Evolutionary conservation across 176 grass and related monocot genomes (phyloP).

Genomic region (Cocos nucifera): DNA sequence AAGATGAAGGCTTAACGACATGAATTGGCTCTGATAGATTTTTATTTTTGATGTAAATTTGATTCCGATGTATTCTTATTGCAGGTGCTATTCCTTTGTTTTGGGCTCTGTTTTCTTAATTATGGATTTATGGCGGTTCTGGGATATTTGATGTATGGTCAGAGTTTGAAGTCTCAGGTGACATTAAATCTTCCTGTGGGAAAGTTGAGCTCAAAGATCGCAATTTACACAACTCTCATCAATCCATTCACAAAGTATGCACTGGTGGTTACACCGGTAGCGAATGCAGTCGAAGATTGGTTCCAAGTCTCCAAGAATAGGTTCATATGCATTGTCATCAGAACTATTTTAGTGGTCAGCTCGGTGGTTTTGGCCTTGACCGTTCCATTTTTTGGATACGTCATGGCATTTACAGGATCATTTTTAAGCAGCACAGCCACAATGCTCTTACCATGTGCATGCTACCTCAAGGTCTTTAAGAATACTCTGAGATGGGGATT

Average conservation of each 20-base stretch:
- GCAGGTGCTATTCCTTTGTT: constrained; percentile 61
- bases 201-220: constrained; percentile 40
- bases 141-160: constrained; percentile 82
- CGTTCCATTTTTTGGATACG: constrained; percentile 55
- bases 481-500: constrained; percentile 29
- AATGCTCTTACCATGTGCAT: constrained; percentile 56
- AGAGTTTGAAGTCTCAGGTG: constrained; percentile 54
- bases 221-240: constrained; percentile 78
- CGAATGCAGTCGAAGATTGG: constrained; percentile 59
- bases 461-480: constrained; percentile 76
- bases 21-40: too few species aligned
- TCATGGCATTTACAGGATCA: constrained; percentile 51
- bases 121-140: constrained; percentile 55
- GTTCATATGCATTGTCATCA: constrained; percentile 17
- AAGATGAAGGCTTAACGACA: too few species aligned
- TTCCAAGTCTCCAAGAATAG: constrained; percentile 34
- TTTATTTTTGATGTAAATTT: too few species aligned
- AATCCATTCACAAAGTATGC: constrained; percentile 74
- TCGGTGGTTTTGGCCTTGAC: constrained; percentile 43
- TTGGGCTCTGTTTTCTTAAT: constrained; percentile 49
- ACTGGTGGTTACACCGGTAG: constrained; percentile 26
- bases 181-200: constrained; percentile 60
- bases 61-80: neutral
- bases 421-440: constrained; percentile 57
- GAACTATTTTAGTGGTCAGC: constrained; percentile 61